Evolutionary conservation across 1,284 basidiomycete species (phyloP).

Genomic region (Hemileia vastatrix): DNA sequence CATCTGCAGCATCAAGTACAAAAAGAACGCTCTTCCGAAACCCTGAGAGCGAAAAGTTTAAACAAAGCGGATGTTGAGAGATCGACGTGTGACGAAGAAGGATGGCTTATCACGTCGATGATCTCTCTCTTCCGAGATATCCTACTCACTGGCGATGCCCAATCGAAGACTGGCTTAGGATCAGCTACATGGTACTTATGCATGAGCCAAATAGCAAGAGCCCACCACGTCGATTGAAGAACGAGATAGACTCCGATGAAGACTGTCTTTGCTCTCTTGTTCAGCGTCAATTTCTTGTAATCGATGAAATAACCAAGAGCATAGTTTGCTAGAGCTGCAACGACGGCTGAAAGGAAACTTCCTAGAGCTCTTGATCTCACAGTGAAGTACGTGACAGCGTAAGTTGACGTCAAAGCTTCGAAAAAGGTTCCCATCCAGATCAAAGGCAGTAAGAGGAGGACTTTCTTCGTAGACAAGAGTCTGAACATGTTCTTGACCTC

Average conservation of each 20-base stretch:
- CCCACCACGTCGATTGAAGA: constrained; percentile 33
- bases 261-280: constrained; percentile 28
- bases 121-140: not conserved
- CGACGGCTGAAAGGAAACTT: constrained; percentile 32
- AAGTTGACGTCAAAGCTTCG: constrained; percentile 36
- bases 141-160: not conserved
- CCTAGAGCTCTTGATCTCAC: constrained; percentile 38
- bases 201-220: constrained; percentile 34
- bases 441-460: constrained; percentile 33
- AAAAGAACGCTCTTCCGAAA: constrained; percentile 30
- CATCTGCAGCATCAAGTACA: constrained; percentile 37
- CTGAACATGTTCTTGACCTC: constrained; percentile 32
- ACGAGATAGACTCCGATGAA: constrained; percentile 29
- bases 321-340: constrained; percentile 30
- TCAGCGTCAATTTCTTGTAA: constrained; percentile 29
- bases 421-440: constrained; percentile 39
- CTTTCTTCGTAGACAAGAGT: constrained; percentile 24
- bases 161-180: constrained; percentile 25
- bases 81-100: too few species aligned
- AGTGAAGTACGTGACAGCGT: constrained; percentile 33
- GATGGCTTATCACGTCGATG: not conserved
- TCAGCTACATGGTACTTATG: constrained; percentile 14
- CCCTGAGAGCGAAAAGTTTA: constrained; percentile 26
- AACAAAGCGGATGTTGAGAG: not conserved
- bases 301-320: constrained; percentile 36